These are phyloP conservation scores for Rutstroemia sydowiana DNA, from an alignment of 2,329 filamentous ascomycete genomes.

Conservation along the genomic window DNA sequence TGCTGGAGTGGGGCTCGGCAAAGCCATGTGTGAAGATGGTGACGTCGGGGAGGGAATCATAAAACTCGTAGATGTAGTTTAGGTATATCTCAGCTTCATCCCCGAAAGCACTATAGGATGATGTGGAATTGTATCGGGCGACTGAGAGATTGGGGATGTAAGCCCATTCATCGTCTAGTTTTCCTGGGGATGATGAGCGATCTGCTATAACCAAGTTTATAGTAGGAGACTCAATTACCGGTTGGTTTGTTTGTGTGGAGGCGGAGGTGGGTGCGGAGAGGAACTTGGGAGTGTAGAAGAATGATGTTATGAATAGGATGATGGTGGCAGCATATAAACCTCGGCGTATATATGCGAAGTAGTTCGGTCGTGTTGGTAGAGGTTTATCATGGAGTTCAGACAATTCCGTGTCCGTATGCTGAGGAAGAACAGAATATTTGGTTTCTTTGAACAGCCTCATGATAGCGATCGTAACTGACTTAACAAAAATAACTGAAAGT, in stretches of 20 bases:
- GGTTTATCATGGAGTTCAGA: not conserved
- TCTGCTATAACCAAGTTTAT: not conserved
- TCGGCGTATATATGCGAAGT: not conserved
- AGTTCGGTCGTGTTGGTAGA: not conserved
- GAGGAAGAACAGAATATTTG: not conserved
- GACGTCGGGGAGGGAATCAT: not conserved
- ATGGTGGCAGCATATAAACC: not conserved
- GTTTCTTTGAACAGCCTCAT: not conserved
- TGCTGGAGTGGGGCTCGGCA: not conserved
- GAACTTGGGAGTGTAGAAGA: not conserved
- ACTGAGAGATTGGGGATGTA: not conserved
- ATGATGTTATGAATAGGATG: conserved; percentile 2
- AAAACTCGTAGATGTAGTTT: not conserved
- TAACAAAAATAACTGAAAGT: not conserved
- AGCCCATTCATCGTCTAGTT: not conserved
- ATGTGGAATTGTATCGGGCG: not conserved
- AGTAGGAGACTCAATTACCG: not conserved
- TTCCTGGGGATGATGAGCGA: not conserved
- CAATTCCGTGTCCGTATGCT: not conserved
- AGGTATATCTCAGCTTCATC: not conserved
- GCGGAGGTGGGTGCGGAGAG: not conserved
- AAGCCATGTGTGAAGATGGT: not conserved
- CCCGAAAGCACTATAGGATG: not conserved
- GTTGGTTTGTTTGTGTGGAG: not conserved
- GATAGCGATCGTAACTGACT: not conserved